Conservation (phyloP, 2,329 filamentous ascomycete genomes). For the Apiospora saccharicola region DNA sequence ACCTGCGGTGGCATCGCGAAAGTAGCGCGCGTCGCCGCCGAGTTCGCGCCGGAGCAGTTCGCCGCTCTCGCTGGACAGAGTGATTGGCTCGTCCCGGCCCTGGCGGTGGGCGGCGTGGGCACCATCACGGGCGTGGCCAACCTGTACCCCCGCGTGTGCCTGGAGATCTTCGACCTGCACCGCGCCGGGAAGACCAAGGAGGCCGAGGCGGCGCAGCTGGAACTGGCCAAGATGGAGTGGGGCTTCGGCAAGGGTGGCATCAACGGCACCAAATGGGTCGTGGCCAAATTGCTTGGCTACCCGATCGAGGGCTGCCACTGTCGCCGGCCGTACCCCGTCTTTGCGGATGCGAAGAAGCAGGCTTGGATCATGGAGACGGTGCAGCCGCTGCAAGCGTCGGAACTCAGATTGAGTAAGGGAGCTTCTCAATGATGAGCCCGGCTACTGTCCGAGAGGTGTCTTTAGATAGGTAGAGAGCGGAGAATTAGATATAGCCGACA, state of each 20-base stretch:
- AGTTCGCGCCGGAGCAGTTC: conserved; percentile 29
- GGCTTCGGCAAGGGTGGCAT: conserved; percentile 66
- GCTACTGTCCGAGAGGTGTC: too few species aligned
- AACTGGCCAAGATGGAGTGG: conserved; percentile 61
- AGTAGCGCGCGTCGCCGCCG: conserved; percentile 63
- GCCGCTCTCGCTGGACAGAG: conserved; percentile 52
- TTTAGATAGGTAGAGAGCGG: too few species aligned
- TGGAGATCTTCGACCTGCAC: conserved; percentile 58
- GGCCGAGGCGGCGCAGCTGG: conserved; percentile 57
- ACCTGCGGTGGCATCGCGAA: conserved; percentile 80
- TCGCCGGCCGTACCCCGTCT: conserved; percentile 61
- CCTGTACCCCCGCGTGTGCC: conserved; percentile 38
- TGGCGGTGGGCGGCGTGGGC: conserved; percentile 30
- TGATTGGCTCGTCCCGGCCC: conserved; percentile 52
- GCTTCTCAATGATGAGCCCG: not conserved
- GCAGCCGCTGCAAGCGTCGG: conserved; percentile 20
- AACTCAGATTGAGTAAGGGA: conserved; percentile 2
- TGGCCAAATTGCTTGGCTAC: conserved; percentile 61
- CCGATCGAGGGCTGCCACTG: conserved; percentile 58
- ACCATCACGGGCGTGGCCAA: conserved; percentile 32
- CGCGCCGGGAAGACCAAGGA: conserved; percentile 54
- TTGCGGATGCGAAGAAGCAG: conserved; percentile 52
- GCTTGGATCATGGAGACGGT: conserved; percentile 46
- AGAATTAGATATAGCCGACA: too few species aligned
- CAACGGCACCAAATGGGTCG: conserved; percentile 68